Percentiles rank a stretch among this genome's conserved stretches.
Conservation (phyloP, 192 early-diverging fungal species). For the Umbelopsis vinacea region DNA sequence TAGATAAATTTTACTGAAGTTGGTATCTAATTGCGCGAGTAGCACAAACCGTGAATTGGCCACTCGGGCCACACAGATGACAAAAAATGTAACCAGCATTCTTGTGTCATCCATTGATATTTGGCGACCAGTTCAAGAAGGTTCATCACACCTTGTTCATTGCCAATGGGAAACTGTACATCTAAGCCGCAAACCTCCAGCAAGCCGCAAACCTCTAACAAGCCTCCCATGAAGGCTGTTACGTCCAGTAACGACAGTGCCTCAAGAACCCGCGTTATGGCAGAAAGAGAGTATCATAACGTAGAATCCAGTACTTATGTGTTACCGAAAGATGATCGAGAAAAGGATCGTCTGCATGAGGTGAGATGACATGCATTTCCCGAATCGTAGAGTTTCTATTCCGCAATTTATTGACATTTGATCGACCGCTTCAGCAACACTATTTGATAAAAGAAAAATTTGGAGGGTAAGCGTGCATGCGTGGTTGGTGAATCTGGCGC, state of each 20-base stretch:
- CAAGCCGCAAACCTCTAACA: no score
- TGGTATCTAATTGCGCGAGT: no score
- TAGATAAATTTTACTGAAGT: no score
- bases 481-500: no score
- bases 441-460: conserved; percentile 7
- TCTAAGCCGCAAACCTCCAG: neutral
- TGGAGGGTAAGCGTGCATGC: neutral
- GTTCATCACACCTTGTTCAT: neutral
- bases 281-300: conserved; percentile 33
- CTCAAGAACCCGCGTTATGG: conserved; percentile 9
- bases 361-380: conserved; percentile 10
- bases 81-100: no score
- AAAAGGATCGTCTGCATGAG: conserved; percentile 32
- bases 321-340: conserved; percentile 37
- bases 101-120: no score
- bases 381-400: neutral
- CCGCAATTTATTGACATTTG: no score
- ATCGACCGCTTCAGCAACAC: neutral
- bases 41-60: no score
- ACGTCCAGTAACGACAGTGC: neutral
- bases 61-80: no score
- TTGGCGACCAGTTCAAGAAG: neutral
- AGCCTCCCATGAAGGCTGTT: neutral
- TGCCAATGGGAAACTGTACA: neutral
- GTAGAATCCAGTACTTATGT: conserved; percentile 29